Evolutionary conservation across 495 filamentous ascomycete species (phyloP), one percentile per base, ranked within the genome.

Genomic region (Hypoxylon lenormandii): DNA sequence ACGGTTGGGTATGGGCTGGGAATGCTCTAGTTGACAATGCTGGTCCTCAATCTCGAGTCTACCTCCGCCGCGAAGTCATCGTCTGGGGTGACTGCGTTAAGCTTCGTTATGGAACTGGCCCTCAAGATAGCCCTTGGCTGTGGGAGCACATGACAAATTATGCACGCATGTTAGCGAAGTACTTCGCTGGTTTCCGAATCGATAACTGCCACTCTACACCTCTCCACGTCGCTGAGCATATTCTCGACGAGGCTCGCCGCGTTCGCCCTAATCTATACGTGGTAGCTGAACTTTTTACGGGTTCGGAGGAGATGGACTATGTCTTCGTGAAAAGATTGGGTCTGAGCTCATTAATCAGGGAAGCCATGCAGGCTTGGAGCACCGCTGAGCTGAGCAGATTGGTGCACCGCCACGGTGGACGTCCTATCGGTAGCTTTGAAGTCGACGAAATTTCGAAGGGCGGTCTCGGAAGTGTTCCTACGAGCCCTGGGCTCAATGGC

Each of bases 31-130:
- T 90, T 21, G 96, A 99, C 77, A 94, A 97, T 75, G 96, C 96
- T 15, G 96, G 96, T 0, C 90, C 92, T 0, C 78, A 90, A 40
- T 97, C 94, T 1, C 90, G 89, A 40, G 92, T 94, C 36, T 99
- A 99, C 72, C 85, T 98, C 5, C 88, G 93, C 19, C 87, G 96
- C 42, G 93, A 99, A 77, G 92, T 99, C 50, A 98, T 99, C 67
- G 91, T 96, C 37, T 99, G 96, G 96, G 92, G 92, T 15, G 96
- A 99, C 74, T 99, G 96, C 79, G 95, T 97, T 6, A 99, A 98
- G 82, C 86, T 99, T 16, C 88, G 96, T 7, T 99, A 97, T 74
- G 96, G 96, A 10, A 83, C 80, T 12, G 84, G 86, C 0, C 91
- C 90, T 4, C 79, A 95, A 56, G 95, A 97, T 72, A 97, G 87